These are phyloP conservation scores for Monosporozyma siamensis DNA, from an alignment of 805 yeast genomes.

Conservation along the genomic window DNA sequence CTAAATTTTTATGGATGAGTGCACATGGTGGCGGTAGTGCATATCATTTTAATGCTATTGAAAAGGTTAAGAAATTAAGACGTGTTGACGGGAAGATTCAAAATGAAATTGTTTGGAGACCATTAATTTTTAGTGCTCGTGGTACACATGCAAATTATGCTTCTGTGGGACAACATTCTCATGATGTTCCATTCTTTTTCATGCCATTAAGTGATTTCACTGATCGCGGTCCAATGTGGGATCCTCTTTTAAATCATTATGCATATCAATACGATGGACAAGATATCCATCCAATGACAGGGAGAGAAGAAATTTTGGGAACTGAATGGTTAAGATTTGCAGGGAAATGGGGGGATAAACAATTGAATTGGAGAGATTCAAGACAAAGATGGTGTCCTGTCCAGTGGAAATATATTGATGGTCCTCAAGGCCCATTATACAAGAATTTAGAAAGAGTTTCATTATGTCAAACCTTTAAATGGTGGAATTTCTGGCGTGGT, in stretches of 20 bases:
- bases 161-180: conserved; percentile 92
- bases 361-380: conserved; percentile 54
- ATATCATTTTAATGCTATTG: conserved; percentile 66
- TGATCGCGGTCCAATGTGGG: conserved; percentile 93
- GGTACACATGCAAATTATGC: conserved; percentile 98
- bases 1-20: conserved; percentile 87
- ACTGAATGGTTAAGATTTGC: conserved; percentile 71
- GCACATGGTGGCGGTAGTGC: conserved; percentile 98
- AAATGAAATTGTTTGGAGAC: conserved; percentile 49
- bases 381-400: conserved; percentile 82
- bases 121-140: conserved; percentile 79
- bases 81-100: conserved; percentile 83
- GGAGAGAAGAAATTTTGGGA: conserved; percentile 23
- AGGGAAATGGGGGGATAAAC: conserved; percentile 90
- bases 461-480: conserved; percentile 76
- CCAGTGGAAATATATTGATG: conserved; percentile 85
- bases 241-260: conserved; percentile 71
- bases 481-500: conserved; percentile 87
- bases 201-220: conserved; percentile 86
- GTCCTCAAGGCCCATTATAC: conserved; percentile 83
- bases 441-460: conserved; percentile 62
- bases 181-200: conserved; percentile 73
- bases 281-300: conserved; percentile 32
- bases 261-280: conserved; percentile 65
- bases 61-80: conserved; percentile 43